Conservation (phyloP, 257 asterid genomes). For the Solanum appendiculatum region DNA sequence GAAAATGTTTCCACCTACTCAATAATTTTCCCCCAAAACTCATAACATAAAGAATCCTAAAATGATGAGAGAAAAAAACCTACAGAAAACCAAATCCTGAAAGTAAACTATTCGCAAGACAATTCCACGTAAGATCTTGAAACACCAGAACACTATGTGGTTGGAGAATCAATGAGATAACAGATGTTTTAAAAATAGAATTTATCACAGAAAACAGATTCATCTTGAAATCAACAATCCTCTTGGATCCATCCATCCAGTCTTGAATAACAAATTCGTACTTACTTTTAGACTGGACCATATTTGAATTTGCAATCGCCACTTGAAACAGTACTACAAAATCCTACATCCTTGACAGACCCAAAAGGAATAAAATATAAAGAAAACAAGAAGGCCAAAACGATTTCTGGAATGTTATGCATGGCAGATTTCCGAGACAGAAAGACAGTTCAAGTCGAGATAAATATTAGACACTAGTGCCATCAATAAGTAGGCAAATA, state of each 20-base stretch:
- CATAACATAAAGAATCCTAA: not conserved
- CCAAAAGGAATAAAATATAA: not conserved
- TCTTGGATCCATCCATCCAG: not conserved
- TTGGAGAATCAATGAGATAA: not conserved
- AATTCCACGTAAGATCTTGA: not conserved
- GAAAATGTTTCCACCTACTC: not conserved
- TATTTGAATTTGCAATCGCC: not conserved
- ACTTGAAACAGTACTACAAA: not conserved
- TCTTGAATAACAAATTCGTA: not conserved
- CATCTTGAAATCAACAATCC: not conserved
- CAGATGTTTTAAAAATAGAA: not conserved
- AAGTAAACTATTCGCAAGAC: not conserved
- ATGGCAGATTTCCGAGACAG: not conserved
- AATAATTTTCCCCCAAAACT: not conserved
- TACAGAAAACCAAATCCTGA: not conserved
- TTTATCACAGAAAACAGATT: not conserved
- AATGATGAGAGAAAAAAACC: not conserved
- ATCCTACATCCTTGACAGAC: not conserved
- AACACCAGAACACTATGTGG: not conserved
- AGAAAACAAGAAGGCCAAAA: not conserved
- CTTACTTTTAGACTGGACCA: not conserved
- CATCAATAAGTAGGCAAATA: not conserved
- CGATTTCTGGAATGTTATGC: not conserved
- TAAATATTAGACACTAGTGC: not conserved
- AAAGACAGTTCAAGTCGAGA: not conserved